A percentile compares a stretch with the other conserved stretches of the same genome.
Evolutionary conservation across 2,329 filamentous ascomycete genomes (phyloP).

Genomic region (Teratosphaeria epicoccoides): DNA sequence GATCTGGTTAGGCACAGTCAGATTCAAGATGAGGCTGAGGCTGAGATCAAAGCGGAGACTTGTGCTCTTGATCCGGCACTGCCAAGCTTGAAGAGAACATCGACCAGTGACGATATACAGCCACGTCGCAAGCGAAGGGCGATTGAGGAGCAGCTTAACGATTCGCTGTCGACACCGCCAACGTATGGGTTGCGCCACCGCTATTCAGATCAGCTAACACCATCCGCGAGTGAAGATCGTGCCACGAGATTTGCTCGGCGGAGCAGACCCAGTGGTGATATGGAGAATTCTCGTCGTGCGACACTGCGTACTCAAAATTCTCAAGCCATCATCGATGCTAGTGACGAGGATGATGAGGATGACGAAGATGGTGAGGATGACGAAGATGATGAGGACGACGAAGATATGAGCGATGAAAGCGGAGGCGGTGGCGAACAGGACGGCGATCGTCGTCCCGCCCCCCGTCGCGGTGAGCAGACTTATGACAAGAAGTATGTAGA

Average conservation of each 20-base stretch:
- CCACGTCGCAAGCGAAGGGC: constrained; percentile 1
- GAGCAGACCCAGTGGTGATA: constrained; percentile 2
- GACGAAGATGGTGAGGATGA: constrained; percentile 3
- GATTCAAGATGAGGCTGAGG: background rate
- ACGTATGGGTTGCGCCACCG: constrained; percentile 7
- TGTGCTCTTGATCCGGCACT: background rate
- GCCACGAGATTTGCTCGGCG: constrained; percentile 8
- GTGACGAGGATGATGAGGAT: constrained; percentile 3
- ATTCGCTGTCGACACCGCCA: constrained; percentile 4
- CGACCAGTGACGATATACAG: background rate
- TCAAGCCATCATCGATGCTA: background rate
- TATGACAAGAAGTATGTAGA: constrained; percentile 11
- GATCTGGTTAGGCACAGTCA: background rate
- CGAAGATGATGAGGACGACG: constrained; percentile 4
- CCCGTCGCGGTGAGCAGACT: constrained; percentile 5
- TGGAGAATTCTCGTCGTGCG: constrained; percentile 4
- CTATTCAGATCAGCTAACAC: constrained; percentile 1
- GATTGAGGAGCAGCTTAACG: constrained; percentile 3
- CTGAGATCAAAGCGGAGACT: background rate
- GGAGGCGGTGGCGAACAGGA: background rate
- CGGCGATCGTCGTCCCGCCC: too few species aligned
- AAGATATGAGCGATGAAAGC: background rate
- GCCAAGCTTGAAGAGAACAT: background rate
- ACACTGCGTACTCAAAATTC: constrained; percentile 1
- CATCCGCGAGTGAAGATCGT: constrained; percentile 2